phyloP scores from a whole-genome alignment of 352 stramenopile species.

The Phytophthora pluvialis region DNA sequence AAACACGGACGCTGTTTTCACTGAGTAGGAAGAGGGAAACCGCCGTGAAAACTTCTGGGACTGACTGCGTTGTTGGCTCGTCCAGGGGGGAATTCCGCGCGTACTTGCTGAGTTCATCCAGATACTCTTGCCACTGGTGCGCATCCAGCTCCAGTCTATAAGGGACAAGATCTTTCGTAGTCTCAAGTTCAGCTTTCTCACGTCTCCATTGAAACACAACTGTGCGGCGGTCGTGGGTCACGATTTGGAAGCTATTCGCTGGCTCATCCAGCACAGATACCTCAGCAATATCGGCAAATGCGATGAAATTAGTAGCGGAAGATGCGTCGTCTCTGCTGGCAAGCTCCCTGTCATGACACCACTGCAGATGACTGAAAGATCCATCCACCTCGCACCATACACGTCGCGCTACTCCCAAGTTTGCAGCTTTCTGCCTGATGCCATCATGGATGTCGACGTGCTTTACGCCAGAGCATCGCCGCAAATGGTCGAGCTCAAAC shows the following conservation, averaged over 20 bases:
- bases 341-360: slow-evolving; percentile 39
- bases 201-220: slow-evolving; percentile 58
- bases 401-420: slow-evolving; percentile 44
- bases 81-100: slow-evolving; percentile 25
- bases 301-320: slow-evolving; percentile 21
- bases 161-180: neutral
- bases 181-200: slow-evolving; percentile 3
- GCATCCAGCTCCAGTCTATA: slow-evolving; percentile 36
- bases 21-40: slow-evolving; percentile 5
- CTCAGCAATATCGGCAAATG: slow-evolving; percentile 42
- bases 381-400: slow-evolving; percentile 66
- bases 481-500: slow-evolving; percentile 36
- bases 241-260: slow-evolving; percentile 46
- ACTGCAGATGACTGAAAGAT: slow-evolving; percentile 52
- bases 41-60: slow-evolving; percentile 9
- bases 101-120: slow-evolving; percentile 54
- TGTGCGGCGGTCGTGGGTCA: slow-evolving; percentile 36
- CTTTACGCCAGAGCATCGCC: slow-evolving; percentile 14
- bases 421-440: slow-evolving; percentile 4
- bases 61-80: neutral
- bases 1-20: neutral
- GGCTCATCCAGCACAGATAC: slow-evolving; percentile 32
- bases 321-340: slow-evolving; percentile 10
- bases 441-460: slow-evolving; percentile 3
- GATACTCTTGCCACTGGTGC: slow-evolving; percentile 58